Evolutionary conservation across 805 yeast species (phyloP).

Genomic region (Schwanniomyces yamadae): DNA sequence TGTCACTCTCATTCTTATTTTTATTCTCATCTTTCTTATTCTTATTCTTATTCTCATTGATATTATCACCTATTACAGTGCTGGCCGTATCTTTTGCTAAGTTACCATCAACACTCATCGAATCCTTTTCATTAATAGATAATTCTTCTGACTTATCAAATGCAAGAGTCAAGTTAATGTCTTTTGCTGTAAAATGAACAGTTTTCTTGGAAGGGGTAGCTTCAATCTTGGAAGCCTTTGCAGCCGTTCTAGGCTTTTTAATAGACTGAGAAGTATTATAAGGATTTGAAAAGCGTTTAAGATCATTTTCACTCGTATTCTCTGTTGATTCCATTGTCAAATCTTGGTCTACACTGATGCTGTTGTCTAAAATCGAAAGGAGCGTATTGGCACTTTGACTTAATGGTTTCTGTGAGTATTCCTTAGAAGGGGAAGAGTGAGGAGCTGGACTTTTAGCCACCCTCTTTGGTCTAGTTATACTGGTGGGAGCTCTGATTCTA

Average conservation of each 20-base stretch:
- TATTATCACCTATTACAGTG: no score
- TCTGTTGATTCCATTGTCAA: constrained; percentile 1
- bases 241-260: constrained; percentile 10
- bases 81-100: no score
- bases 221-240: neutral
- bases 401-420: constrained; percentile 16
- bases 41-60: no score
- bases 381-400: constrained; percentile 40
- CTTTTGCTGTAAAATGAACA: constrained; percentile 29
- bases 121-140: constrained; percentile 5
- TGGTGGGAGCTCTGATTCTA: constrained; percentile 34
- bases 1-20: no score
- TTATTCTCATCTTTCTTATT: no score
- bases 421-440: neutral
- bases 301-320: neutral
- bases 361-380: constrained; percentile 36
- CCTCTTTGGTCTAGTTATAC: constrained; percentile 10
- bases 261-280: constrained; percentile 12
- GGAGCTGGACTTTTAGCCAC: neutral
- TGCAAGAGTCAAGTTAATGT: constrained; percentile 35
- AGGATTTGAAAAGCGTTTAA: constrained; percentile 21
- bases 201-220: constrained; percentile 7
- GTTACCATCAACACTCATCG: no score
- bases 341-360: constrained; percentile 8
- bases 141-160: constrained; percentile 32